Evolutionary conservation across 805 yeast genomes (phyloP).

Genomic region (Wickerhamiella kurtzmanii): DNA sequence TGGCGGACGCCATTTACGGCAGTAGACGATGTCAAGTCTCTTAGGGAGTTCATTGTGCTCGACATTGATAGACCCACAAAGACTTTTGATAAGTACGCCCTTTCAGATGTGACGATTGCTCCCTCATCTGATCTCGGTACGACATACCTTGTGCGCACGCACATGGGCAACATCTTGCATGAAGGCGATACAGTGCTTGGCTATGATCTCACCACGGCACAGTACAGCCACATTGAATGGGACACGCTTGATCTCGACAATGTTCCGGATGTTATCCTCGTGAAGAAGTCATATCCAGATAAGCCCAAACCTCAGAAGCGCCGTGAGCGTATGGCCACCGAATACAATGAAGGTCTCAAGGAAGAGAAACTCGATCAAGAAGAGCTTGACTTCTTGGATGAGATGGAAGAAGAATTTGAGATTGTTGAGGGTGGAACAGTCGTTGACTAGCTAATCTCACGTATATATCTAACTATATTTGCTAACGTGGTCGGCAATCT

Average conservation of each 20-base stretch:
- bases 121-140: conserved; percentile 78
- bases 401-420: conserved; percentile 63
- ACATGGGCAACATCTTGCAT: conserved; percentile 85
- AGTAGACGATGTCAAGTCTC: conserved; percentile 51
- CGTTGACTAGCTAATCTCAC: neutral
- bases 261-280: conserved; percentile 67
- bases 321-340: conserved; percentile 94
- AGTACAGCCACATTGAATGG: conserved; percentile 43
- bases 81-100: conserved; percentile 58
- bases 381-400: conserved; percentile 83
- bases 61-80: conserved; percentile 89
- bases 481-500: neutral
- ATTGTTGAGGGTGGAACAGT: neutral
- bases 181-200: conserved; percentile 96
- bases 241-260: conserved; percentile 29
- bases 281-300: conserved; percentile 81
- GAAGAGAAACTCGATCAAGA: conserved; percentile 42
- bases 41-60: conserved; percentile 76
- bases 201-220: conserved; percentile 70
- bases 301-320: conserved; percentile 71
- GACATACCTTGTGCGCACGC: conserved; percentile 75
- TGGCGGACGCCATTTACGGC: conserved; percentile 77
- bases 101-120: conserved; percentile 88
- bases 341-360: conserved; percentile 73
- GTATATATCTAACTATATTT: neutral